A percentile compares a stretch with the other conserved stretches of the same genome.
These are phyloP conservation scores for Nothophoma quercina DNA, from an alignment of 2,329 filamentous ascomycete species.

Conservation along the genomic window DNA sequence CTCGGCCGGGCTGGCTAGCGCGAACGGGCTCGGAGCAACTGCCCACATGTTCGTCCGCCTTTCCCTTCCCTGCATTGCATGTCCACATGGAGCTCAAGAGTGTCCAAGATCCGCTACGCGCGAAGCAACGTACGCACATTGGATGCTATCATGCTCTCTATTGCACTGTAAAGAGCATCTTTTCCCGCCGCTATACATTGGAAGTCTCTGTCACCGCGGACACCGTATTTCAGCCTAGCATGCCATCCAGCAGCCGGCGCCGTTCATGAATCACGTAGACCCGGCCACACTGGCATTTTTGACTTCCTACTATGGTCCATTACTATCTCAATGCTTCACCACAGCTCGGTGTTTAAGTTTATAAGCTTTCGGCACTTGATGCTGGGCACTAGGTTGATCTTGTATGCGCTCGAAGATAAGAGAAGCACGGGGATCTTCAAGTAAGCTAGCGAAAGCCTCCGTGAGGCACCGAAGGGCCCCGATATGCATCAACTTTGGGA, in stretches of 20 bases:
- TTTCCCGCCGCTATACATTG: neutral
- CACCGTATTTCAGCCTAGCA: conserved; percentile 1
- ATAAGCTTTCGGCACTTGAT: too few species aligned
- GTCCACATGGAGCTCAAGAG: neutral
- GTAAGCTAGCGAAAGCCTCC: too few species aligned
- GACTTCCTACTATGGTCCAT: neutral
- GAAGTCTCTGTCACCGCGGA: neutral
- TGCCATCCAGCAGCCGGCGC: neutral
- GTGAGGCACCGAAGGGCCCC: too few species aligned
- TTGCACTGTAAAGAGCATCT: too few species aligned
- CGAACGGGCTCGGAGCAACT: neutral
- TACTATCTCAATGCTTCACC: too few species aligned
- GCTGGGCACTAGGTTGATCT: too few species aligned
- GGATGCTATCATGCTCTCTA: too few species aligned
- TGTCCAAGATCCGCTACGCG: conserved; percentile 1
- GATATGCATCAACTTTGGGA: too few species aligned
- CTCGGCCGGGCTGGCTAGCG: conserved; percentile 10
- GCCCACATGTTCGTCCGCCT: conserved; percentile 7
- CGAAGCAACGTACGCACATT: neutral
- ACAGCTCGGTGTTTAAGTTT: too few species aligned
- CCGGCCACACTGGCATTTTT: neutral
- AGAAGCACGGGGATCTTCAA: too few species aligned
- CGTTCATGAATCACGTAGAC: conserved; percentile 6
- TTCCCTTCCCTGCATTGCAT: neutral
- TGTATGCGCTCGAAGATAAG: too few species aligned